Percentiles rank a stretch among this genome's conserved stretches.
phyloP scores from a whole-genome alignment of 768 basidiomycete species.

The Macrolepiota albuminosa region DNA sequence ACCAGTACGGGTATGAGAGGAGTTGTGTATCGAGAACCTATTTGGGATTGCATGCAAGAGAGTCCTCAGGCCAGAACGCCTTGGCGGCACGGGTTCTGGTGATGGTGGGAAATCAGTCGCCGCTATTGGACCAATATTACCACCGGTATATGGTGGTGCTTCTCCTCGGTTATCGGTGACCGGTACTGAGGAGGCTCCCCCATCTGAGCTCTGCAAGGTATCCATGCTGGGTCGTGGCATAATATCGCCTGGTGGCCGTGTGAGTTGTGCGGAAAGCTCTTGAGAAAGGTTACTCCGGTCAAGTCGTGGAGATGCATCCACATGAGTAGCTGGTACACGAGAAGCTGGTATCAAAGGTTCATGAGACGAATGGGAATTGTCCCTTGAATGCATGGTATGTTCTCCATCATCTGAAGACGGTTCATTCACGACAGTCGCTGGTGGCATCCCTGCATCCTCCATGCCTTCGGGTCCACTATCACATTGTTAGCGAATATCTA shows the following conservation, averaged over 20 bases:
- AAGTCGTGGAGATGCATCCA: conserved; percentile 32
- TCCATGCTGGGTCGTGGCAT: conserved; percentile 25
- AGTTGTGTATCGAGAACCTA: conserved; percentile 27
- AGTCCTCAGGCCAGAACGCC: conserved; percentile 45
- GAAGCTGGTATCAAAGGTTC: conserved; percentile 37
- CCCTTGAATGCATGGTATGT: conserved; percentile 25
- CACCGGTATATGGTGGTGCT: conserved; percentile 65
- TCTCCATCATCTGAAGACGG: conserved; percentile 34
- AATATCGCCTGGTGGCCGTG: conserved; percentile 16
- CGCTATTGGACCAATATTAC: conserved; percentile 1
- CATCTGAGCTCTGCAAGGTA: conserved; percentile 25
- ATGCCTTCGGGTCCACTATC: conserved; percentile 47
- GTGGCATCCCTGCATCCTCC: conserved; percentile 46
- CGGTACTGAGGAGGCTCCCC: conserved; percentile 22
- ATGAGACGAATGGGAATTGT: conserved; percentile 23
- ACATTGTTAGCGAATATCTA: not conserved
- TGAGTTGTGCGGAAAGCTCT: conserved; percentile 18
- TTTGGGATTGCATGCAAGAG: conserved; percentile 30
- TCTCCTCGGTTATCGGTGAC: conserved; percentile 39
- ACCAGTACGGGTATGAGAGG: conserved; percentile 22
- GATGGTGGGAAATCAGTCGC: conserved; percentile 12
- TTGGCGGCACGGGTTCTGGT: conserved; percentile 17
- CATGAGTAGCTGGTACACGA: conserved; percentile 35
- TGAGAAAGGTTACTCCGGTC: conserved; percentile 23
- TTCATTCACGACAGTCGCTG: conserved; percentile 30